Base-by-base conservation (phyloP, 345 rosid genomes). In the Gossypioides kirkii region DNA sequence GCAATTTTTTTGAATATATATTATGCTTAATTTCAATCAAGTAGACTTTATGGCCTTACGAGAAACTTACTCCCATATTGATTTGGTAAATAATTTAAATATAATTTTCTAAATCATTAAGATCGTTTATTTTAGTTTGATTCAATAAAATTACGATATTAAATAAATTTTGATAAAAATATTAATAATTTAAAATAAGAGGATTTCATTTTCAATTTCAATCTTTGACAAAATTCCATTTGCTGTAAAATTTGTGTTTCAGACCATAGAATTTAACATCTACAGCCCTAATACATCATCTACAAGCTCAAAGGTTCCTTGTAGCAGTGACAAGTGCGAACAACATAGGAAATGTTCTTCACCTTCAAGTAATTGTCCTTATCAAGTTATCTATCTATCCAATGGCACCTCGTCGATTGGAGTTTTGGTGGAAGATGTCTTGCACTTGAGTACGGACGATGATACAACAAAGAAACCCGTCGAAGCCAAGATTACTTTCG, bases 211-310 rank as follows among this genome's bases (percentile, higher is more conserved):
- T 5, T 32, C 5, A 32, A 5, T 32, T 32, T 32, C 38, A 32
- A 32, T 32, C 38, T 32, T 32, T 32, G 38, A 32, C 38, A 32
- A 32, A 32, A 32, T 32, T 32, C 7, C 25, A 2, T 65, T 17
- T 65, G 54, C 23, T 45, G 70, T 23, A 65, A 65, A 12, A 20
- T 52, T 38, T 58, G 28, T 64, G 43, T 16, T 55, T 68, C 84
- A 89, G 91, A 43, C 1, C 42, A 18, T 87, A 50, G 26, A 82
- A 0, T 71, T 90, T 25, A 85, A 79, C 69, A 87, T 87, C 72
- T 90, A 86, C 79, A 86, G 89, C 77, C 89, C 88, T 36, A 90
- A 79, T 73, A 67, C 70, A 3, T 87, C 94, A 10, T 78, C 90
- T 67, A 84, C 94, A 23, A 88, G 90, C 76, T 59, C 84, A 52